A percentile compares a stretch with the other conserved stretches of the same genome.
phyloP scores from a whole-genome alignment of 768 basidiomycete species.

The Mycena olivaceomarginata region DNA sequence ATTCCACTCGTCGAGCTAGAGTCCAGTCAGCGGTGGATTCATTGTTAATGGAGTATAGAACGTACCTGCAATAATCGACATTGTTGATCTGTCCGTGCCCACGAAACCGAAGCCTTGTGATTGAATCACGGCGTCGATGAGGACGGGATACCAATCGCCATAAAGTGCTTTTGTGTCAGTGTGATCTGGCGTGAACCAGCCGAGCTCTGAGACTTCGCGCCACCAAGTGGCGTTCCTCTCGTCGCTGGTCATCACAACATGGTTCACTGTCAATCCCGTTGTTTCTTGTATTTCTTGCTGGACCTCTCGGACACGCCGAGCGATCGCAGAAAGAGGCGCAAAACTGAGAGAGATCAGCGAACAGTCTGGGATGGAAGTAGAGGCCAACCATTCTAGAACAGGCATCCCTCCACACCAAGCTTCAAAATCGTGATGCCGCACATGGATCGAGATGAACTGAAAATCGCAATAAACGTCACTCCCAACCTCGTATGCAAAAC shows the following conservation, averaged over 20 bases:
- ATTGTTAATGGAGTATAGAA: neutral
- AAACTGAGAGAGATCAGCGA: conserved; percentile 48
- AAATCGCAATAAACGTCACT: conserved; percentile 1
- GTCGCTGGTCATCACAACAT: conserved; percentile 81
- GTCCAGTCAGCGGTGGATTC: neutral
- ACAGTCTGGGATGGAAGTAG: neutral
- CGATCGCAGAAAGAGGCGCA: conserved; percentile 72
- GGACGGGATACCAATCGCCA: conserved; percentile 67
- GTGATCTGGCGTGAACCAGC: conserved; percentile 75
- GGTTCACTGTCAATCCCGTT: conserved; percentile 66
- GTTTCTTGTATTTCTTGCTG: conserved; percentile 66
- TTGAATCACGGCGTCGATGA: conserved; percentile 68
- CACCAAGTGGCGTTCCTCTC: conserved; percentile 76
- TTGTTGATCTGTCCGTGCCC: conserved; percentile 83
- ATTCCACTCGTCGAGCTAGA: conserved; percentile 72
- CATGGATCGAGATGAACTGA: conserved; percentile 76
- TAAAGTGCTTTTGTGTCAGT: conserved; percentile 65
- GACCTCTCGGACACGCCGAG: conserved; percentile 74
- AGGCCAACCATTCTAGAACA: conserved; percentile 59
- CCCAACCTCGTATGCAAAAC: neutral
- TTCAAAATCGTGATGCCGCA: conserved; percentile 74
- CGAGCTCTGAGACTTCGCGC: conserved; percentile 67
- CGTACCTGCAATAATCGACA: conserved; percentile 75
- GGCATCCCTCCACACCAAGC: conserved; percentile 65
- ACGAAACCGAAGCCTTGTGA: conserved; percentile 81